phyloP scores from a whole-genome alignment of 345 rosid species.

The Eucalyptus grandis region DNA sequence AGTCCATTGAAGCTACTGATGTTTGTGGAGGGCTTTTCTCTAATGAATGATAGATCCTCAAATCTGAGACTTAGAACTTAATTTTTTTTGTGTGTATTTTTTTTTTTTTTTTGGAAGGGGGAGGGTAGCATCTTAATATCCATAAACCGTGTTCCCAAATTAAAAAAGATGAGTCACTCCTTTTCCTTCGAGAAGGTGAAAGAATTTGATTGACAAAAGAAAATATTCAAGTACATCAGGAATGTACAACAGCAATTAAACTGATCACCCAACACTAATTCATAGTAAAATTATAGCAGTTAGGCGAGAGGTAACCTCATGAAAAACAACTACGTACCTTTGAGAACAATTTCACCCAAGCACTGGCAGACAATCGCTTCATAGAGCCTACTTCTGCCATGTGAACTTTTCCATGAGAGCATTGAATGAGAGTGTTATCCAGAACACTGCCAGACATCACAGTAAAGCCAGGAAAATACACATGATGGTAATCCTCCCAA shows the following conservation, averaged over 20 bases:
- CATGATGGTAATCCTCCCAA: not conserved
- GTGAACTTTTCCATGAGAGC: constrained; percentile 78
- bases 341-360: constrained; percentile 62
- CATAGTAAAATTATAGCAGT: not conserved
- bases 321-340: constrained; percentile 34
- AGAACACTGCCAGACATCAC: constrained; percentile 26
- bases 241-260: not conserved
- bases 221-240: not conserved
- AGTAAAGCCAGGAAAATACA: not conserved
- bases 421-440: constrained; percentile 68
- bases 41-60: not conserved
- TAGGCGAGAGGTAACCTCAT: not conserved
- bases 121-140: not conserved
- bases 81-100: no score
- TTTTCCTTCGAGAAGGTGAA: not conserved
- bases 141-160: not conserved
- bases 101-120: not conserved
- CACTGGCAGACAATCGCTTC: constrained; percentile 68
- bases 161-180: not conserved
- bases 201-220: not conserved
- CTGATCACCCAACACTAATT: not conserved
- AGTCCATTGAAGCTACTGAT: not conserved
- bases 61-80: not conserved
- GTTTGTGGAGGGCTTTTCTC: not conserved
- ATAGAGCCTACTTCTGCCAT: constrained; percentile 51